Evolutionary conservation across 495 filamentous ascomycete genomes (phyloP).

Genomic region (Penicillium coprophilum): DNA sequence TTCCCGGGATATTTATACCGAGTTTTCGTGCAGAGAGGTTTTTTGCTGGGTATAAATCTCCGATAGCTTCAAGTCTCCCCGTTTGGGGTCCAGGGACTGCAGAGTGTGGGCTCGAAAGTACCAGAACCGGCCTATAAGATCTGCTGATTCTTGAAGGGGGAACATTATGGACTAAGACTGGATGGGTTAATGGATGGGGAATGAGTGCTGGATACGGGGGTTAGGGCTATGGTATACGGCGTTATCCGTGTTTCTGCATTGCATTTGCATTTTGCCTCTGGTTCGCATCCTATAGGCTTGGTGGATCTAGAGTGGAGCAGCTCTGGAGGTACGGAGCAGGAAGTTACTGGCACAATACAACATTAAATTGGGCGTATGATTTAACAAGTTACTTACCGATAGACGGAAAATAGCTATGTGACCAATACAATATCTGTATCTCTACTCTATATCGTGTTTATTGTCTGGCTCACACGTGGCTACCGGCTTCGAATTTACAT

Average conservation of each 20-base stretch:
- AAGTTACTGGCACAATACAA: too few relatives aligned
- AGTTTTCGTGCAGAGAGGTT: too few relatives aligned
- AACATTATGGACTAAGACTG: slow-evolving; percentile 15
- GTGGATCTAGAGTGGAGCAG: background rate
- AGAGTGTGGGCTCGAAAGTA: too few relatives aligned
- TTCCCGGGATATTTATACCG: too few relatives aligned
- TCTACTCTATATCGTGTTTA: slow-evolving; percentile 1
- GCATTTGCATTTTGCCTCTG: too few relatives aligned
- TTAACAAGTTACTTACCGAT: too few relatives aligned
- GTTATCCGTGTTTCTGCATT: background rate
- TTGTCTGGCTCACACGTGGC: slow-evolving; percentile 6
- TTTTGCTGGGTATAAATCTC: too few relatives aligned
- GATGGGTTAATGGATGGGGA: slow-evolving; percentile 21
- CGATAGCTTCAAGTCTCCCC: background rate
- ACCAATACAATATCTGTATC: too few relatives aligned
- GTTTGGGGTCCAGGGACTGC: background rate
- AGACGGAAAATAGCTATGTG: too few relatives aligned
- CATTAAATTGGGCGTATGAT: too few relatives aligned
- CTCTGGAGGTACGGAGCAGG: too few relatives aligned
- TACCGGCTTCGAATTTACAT: slow-evolving; percentile 1
- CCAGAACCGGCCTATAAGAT: background rate
- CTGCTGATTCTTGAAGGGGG: background rate
- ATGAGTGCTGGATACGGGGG: background rate
- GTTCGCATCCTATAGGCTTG: background rate
- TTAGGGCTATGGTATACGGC: background rate